phyloP scores from a whole-genome alignment of 2,329 filamentous ascomycete genomes.

The Periconia digitata region DNA sequence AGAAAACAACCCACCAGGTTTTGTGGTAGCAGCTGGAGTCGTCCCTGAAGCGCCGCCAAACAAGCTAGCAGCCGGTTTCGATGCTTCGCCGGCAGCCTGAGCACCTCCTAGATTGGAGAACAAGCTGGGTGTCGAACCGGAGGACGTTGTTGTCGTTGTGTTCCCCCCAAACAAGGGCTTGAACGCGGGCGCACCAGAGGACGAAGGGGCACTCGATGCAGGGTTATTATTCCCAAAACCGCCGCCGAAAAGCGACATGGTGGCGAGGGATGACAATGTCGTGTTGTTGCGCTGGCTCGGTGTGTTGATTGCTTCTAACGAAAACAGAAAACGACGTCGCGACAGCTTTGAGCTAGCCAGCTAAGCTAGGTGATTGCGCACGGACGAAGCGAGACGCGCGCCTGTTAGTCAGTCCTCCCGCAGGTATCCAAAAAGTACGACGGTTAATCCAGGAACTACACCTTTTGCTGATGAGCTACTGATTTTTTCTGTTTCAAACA shows the following conservation, averaged over 20 bases:
- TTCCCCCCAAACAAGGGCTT: constrained; percentile 30
- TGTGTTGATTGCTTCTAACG: constrained; percentile 32
- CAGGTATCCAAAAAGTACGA: no score
- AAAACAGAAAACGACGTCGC: constrained; percentile 31
- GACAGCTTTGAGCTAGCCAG: constrained; percentile 19
- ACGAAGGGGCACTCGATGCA: constrained; percentile 22
- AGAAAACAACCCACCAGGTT: constrained; percentile 22
- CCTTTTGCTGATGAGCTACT: no score
- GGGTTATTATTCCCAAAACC: constrained; percentile 32
- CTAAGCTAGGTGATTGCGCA: no score
- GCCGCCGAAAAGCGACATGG: constrained; percentile 35
- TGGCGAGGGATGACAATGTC: constrained; percentile 9
- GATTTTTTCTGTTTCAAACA: no score
- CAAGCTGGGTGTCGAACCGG: constrained; percentile 26
- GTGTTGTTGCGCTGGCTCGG: constrained; percentile 17
- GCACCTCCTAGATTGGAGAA: constrained; percentile 31
- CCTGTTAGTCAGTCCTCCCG: constrained; percentile 16
- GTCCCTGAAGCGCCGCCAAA: not conserved
- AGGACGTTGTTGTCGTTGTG: constrained; percentile 19
- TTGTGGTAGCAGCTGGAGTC: no score
- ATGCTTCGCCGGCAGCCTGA: not conserved
- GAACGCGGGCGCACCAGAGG: constrained; percentile 16
- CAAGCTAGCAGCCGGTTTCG: not conserved
- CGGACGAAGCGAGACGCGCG: constrained; percentile 14
- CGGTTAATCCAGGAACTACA: no score